Base-by-base conservation (phyloP, 2,329 filamentous ascomycete species). In the Aspergillus phoenicis region DNA sequence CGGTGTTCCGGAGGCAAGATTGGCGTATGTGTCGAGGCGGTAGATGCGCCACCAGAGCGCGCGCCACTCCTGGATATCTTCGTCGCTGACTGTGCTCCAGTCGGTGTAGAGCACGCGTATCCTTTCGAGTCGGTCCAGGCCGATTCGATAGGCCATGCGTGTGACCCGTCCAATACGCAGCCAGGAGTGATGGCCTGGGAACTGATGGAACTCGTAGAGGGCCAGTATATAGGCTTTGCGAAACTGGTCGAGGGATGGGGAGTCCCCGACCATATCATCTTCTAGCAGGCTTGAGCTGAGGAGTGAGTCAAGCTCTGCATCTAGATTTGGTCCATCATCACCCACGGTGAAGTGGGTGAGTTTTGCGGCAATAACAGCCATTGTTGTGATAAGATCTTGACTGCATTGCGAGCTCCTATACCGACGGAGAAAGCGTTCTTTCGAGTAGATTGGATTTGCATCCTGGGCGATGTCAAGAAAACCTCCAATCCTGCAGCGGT, bases 161-260 rank as follows among this genome's bases (percentile, higher is more conserved):
- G 72, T 73, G 8, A 78, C 58, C 43, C 67, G 67, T 22, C 72
- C 66, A 10, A 76, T 71, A 6, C 72, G 67, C 64, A 74, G 66
- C 73, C 75, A 77, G 2, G 74, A 63, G 8, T 68, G 62, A 2
- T 70, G 62, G 2, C 75, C 74, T 1, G 75, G 74, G 57, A 70
- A 73, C 58, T 76, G 73, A 59, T 76, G 73, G 43, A 78, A 77
- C 30, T 74, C 70, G 53, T 77, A 77, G 54, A 73, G 76, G 4
- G 74, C 73, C 8, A 78, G 66, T 8, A 78, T 38, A 38, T 67
- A 77, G 51, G 74, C 73, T 41, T 71, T 68, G 49, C 72, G 68
- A 30, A 76, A 72, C 15, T 69, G 66, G 47, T 73, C 65, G 5
- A 77, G 62, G 11, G 62, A 62, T 26, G 45, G 61, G 20, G 24